These are phyloP conservation scores for Claviceps spartinae DNA, from an alignment of 2,329 filamentous ascomycete genomes.

Conservation along the genomic window DNA sequence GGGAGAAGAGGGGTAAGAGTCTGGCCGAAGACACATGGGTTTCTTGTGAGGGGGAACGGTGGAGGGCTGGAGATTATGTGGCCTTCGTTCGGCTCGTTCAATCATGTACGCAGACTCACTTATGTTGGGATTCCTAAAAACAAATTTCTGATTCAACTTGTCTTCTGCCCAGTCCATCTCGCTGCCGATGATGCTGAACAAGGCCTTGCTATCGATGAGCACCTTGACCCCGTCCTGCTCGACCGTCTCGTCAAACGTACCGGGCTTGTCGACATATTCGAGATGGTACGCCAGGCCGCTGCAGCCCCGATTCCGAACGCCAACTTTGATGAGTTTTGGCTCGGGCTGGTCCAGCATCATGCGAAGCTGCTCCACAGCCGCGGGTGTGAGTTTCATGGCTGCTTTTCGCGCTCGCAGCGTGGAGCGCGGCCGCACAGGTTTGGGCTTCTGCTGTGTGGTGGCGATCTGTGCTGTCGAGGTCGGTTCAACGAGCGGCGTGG, in stretches of 20 bases:
- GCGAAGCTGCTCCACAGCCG: slow-evolving; percentile 67
- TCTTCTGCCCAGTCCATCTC: slow-evolving; percentile 99
- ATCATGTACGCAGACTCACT: slow-evolving; percentile 52
- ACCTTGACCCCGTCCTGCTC: slow-evolving; percentile 95
- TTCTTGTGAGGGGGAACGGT: too few relatives aligned
- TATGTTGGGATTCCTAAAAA: slow-evolving; percentile 96
- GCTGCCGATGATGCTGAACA: slow-evolving; percentile 95
- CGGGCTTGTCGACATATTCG: slow-evolving; percentile 88
- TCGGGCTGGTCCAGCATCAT: slow-evolving; percentile 70
- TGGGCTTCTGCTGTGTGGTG: slow-evolving; percentile 39
- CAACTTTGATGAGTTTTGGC: slow-evolving; percentile 85
- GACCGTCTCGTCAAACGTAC: slow-evolving; percentile 77
- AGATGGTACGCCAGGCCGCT: slow-evolving; percentile 87
- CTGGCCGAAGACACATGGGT: too few relatives aligned
- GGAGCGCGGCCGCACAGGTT: slow-evolving; percentile 17
- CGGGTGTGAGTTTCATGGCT: slow-evolving; percentile 71
- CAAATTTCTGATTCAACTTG: slow-evolving; percentile 80
- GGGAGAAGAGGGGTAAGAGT: slow-evolving; percentile 4
- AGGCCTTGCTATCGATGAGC: slow-evolving; percentile 88
- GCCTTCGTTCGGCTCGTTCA: too few relatives aligned
- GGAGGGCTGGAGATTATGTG: too few relatives aligned
- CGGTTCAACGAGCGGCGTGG: slow-evolving; percentile 8
- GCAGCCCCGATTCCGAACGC: slow-evolving; percentile 87
- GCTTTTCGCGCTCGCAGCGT: slow-evolving; percentile 61
- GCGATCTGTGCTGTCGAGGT: background rate